A percentile compares a stretch with the other conserved stretches of the same genome.
Evolutionary conservation across 2,329 filamentous ascomycete species (phyloP).

Genomic region (Penicillium sp.): DNA sequence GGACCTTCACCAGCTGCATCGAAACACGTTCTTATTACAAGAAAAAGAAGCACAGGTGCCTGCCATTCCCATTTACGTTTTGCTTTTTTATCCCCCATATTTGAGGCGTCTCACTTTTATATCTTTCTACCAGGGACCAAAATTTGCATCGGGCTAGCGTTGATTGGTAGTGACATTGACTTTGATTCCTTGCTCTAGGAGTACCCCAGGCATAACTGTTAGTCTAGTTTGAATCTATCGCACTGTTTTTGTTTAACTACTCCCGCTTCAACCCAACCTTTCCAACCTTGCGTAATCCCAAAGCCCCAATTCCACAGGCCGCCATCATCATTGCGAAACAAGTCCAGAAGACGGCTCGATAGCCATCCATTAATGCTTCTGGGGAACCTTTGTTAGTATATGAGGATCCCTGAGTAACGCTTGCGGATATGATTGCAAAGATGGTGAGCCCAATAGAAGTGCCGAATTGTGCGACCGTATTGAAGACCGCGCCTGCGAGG

Average conservation of each 20-base stretch:
- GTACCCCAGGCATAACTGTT: not conserved
- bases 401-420: constrained; percentile 43
- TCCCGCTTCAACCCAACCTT: constrained; percentile 51
- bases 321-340: constrained; percentile 50
- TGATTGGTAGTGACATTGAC: not conserved
- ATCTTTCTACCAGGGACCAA: not conserved
- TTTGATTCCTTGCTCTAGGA: not conserved
- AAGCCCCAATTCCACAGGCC: constrained; percentile 39
- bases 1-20: not conserved
- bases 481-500: constrained; percentile 62
- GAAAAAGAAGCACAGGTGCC: not conserved
- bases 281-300: constrained; percentile 49
- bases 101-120: not conserved
- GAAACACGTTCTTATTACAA: not conserved
- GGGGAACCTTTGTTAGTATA: constrained; percentile 23
- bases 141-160: not conserved
- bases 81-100: not conserved
- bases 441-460: constrained; percentile 54
- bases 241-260: not conserved
- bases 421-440: constrained; percentile 48
- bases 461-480: constrained; percentile 58
- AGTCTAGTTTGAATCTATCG: not conserved
- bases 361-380: constrained; percentile 51
- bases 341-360: constrained; percentile 55
- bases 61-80: not conserved